Percentiles rank a stretch among this genome's conserved stretches.
Evolutionary conservation across 192 early-diverging fungal species (phyloP).

Genomic region (Glomus cerebriforme): DNA sequence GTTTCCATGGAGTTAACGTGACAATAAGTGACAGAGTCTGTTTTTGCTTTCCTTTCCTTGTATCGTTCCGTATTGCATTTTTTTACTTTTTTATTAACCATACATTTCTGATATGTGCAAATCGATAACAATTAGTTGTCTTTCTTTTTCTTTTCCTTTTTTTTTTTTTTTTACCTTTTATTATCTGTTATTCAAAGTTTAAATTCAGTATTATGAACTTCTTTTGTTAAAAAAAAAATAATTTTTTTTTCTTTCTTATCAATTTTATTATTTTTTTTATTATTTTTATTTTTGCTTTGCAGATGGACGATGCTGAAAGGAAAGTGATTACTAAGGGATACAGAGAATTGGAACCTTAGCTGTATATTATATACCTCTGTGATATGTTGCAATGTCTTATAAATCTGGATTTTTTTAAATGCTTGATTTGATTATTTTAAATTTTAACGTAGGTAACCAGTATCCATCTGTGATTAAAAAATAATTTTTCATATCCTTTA

Average conservation of each 20-base stretch:
- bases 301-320: neutral
- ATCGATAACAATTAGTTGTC: neutral
- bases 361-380: neutral
- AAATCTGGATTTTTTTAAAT: no score
- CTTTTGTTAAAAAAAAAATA: no score
- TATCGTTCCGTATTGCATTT: slow-evolving; percentile 13
- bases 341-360: neutral
- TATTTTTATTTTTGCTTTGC: neutral
- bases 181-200: neutral
- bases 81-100: slow-evolving; percentile 13
- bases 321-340: neutral
- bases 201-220: neutral
- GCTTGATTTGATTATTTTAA: no score
- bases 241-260: neutral
- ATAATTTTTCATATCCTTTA: no score
- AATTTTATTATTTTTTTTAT: neutral
- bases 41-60: slow-evolving; percentile 7
- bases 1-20: neutral
- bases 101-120: neutral
- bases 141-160: neutral
- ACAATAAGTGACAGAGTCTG: neutral
- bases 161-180: neutral
- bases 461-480: no score
- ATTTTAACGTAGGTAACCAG: no score
- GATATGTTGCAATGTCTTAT: neutral